These are phyloP conservation scores for Globisporangium megalacanthum DNA, from an alignment of 352 stramenopile species.

Conservation along the genomic window DNA sequence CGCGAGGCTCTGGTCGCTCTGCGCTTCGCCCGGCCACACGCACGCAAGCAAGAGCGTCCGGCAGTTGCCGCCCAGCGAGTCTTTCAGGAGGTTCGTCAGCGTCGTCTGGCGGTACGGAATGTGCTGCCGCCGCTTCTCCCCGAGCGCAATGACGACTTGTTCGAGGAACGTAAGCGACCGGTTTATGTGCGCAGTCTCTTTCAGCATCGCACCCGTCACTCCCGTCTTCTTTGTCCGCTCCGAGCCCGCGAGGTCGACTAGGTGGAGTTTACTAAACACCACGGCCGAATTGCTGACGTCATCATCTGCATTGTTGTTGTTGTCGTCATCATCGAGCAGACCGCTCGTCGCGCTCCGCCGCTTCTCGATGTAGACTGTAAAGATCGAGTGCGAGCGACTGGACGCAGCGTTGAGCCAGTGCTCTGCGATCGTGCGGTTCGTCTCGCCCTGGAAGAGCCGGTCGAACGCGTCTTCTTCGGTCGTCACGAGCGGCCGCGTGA, in stretches of 20 bases:
- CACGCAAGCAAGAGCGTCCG: constrained; percentile 85
- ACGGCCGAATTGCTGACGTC: background rate
- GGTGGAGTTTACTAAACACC: constrained; percentile 87
- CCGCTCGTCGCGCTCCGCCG: constrained; percentile 21
- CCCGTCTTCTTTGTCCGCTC: constrained; percentile 88
- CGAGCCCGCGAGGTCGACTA: constrained; percentile 91
- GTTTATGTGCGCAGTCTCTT: constrained; percentile 60
- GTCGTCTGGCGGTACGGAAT: constrained; percentile 93
- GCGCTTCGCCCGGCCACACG: constrained; percentile 62
- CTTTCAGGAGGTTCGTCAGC: constrained; percentile 90
- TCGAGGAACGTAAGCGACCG: constrained; percentile 71
- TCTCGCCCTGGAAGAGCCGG: constrained; percentile 75
- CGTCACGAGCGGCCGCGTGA: constrained; percentile 47
- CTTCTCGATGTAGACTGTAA: constrained; percentile 72
- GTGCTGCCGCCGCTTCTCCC: constrained; percentile 83
- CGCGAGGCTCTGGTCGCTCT: constrained; percentile 85
- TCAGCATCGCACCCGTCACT: constrained; percentile 45
- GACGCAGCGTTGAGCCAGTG: constrained; percentile 76
- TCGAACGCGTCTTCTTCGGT: constrained; percentile 72
- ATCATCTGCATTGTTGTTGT: constrained; percentile 9
- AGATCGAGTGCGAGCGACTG: constrained; percentile 76
- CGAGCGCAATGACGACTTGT: constrained; percentile 88
- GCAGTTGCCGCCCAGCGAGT: constrained; percentile 77
- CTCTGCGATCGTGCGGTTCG: constrained; percentile 71
- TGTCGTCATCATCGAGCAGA: constrained; percentile 4